These are phyloP conservation scores for Mortierella polycephala DNA, from an alignment of 371 early-diverging fungal species.

Conservation along the genomic window DNA sequence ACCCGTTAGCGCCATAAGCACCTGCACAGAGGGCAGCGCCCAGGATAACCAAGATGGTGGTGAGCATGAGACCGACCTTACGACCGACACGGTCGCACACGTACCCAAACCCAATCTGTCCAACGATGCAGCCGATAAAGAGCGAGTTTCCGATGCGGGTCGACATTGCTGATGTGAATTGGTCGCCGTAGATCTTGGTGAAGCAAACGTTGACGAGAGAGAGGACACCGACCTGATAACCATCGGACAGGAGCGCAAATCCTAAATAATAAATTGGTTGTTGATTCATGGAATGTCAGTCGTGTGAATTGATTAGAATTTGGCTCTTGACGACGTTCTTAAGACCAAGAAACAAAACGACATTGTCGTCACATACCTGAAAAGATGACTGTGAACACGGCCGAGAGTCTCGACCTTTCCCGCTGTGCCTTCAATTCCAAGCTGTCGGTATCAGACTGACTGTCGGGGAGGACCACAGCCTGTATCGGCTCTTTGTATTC, in stretches of 20 bases:
- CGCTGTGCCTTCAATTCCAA: slow-evolving; percentile 1
- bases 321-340: no score
- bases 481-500: slow-evolving; percentile 23
- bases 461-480: slow-evolving; percentile 35
- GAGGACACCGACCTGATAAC: slow-evolving; percentile 57
- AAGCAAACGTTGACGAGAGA: slow-evolving; percentile 55
- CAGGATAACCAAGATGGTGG: slow-evolving; percentile 62
- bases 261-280: slow-evolving; percentile 11
- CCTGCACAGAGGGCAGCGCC: slow-evolving; percentile 62
- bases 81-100: slow-evolving; percentile 64
- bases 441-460: background rate
- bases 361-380: slow-evolving; percentile 27
- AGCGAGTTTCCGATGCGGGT: slow-evolving; percentile 57
- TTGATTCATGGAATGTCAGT: no score
- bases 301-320: no score
- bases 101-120: slow-evolving; percentile 60
- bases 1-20: slow-evolving; percentile 44
- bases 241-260: slow-evolving; percentile 56
- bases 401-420: slow-evolving; percentile 26
- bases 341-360: background rate
- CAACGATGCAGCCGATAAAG: slow-evolving; percentile 55
- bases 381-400: slow-evolving; percentile 55
- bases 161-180: slow-evolving; percentile 47
- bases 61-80: slow-evolving; percentile 63
- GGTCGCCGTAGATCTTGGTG: slow-evolving; percentile 43